Evolutionary conservation across 2,329 filamentous ascomycete species (phyloP).

Genomic region (Aschersonia sp.): DNA sequence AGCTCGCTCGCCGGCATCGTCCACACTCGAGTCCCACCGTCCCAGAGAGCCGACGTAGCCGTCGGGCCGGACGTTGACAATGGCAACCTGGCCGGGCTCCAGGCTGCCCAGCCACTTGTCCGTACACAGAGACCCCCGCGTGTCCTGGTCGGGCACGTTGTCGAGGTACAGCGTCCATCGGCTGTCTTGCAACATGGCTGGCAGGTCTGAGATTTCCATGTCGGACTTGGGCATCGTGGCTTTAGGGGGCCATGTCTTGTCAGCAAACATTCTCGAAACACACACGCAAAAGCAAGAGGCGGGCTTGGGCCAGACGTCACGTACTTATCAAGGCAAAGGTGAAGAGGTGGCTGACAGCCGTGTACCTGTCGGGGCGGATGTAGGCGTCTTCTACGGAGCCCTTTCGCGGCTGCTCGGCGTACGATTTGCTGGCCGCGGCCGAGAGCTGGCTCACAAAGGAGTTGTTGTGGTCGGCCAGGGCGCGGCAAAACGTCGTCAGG

Average conservation of each 20-base stretch:
- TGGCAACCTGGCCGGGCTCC: slow-evolving; percentile 39
- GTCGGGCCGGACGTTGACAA: slow-evolving; percentile 57
- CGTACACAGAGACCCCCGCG: slow-evolving; percentile 38
- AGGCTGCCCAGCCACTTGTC: slow-evolving; percentile 56
- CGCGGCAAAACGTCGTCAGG: slow-evolving; percentile 41
- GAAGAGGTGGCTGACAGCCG: slow-evolving; percentile 50
- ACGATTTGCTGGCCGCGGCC: slow-evolving; percentile 44
- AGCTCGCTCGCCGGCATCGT: slow-evolving; percentile 34
- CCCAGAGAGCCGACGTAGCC: slow-evolving; percentile 57
- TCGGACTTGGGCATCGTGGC: slow-evolving; percentile 45
- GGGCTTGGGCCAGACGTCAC: slow-evolving; percentile 10
- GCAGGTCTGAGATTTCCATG: slow-evolving; percentile 53
- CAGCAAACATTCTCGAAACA: no score
- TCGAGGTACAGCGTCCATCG: slow-evolving; percentile 63
- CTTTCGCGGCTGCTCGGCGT: slow-evolving; percentile 41
- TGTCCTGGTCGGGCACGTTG: slow-evolving; percentile 42
- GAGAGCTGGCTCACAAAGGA: slow-evolving; percentile 47
- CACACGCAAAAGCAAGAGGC: no score
- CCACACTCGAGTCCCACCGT: slow-evolving; percentile 35
- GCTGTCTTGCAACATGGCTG: slow-evolving; percentile 45
- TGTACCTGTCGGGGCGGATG: slow-evolving; percentile 53
- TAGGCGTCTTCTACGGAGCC: slow-evolving; percentile 50
- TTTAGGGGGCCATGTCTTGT: slow-evolving; percentile 7
- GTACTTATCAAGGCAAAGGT: slow-evolving; percentile 55
- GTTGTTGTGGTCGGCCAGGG: slow-evolving; percentile 30